Percentiles rank a stretch among this genome's conserved stretches.
phyloP scores from a whole-genome alignment of 2,329 filamentous ascomycete genomes.

The Aspergillus novofumigatus region DNA sequence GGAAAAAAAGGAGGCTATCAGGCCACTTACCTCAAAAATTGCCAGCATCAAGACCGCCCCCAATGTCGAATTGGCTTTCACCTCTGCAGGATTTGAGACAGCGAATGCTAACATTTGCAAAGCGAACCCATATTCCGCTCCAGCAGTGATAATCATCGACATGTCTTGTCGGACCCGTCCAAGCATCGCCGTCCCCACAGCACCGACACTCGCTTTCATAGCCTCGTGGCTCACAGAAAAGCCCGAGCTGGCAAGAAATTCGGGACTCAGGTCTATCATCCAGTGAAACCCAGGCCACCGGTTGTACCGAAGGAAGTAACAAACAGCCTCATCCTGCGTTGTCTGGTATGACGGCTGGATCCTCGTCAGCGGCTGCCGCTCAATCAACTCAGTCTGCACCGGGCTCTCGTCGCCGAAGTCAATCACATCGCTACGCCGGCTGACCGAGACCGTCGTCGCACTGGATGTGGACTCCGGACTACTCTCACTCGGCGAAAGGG shows the following conservation, averaged over 20 bases:
- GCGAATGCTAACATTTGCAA: constrained; percentile 42
- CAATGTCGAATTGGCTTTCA: constrained; percentile 42
- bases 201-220: constrained; percentile 49
- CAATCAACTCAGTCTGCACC: constrained; percentile 11
- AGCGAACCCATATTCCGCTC: constrained; percentile 52
- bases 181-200: constrained; percentile 56
- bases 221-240: constrained; percentile 25
- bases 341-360: constrained; percentile 24
- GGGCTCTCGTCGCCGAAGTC: constrained; percentile 20
- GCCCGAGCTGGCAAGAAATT: constrained; percentile 17
- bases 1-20: background rate
- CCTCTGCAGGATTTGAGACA: constrained; percentile 30
- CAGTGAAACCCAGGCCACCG: constrained; percentile 26
- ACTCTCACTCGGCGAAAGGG: background rate
- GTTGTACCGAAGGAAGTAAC: constrained; percentile 35
- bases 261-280: constrained; percentile 20
- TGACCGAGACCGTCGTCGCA: background rate
- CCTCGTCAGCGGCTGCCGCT: constrained; percentile 14
- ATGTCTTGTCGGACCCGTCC: constrained; percentile 51
- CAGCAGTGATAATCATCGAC: constrained; percentile 46
- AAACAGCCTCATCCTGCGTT: constrained; percentile 30
- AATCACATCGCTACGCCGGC: constrained; percentile 13
- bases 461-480: background rate
- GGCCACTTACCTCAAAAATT: constrained; percentile 54
- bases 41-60: constrained; percentile 57